A percentile compares a stretch with the other conserved stretches of the same genome.
These are phyloP conservation scores for Xylaria curta DNA, from an alignment of 495 filamentous ascomycete species.

Conservation along the genomic window DNA sequence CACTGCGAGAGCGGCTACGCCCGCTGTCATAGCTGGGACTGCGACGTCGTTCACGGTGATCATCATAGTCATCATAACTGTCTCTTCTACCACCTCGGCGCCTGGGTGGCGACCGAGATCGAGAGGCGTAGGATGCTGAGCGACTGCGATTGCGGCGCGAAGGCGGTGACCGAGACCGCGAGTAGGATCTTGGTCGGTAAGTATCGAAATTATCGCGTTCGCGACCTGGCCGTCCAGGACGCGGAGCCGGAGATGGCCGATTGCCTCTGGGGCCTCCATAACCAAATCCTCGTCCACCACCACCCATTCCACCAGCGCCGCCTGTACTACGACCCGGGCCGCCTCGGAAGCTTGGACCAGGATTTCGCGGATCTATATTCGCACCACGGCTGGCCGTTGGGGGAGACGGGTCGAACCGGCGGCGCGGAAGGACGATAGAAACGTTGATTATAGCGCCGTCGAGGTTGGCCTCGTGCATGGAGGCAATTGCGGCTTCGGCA, in stretches of 20 bases:
- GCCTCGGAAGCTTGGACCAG: conserved; percentile 47
- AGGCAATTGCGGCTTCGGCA: conserved; percentile 87
- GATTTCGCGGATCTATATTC: conserved; percentile 53
- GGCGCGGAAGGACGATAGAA: conserved; percentile 89
- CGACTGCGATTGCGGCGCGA: conserved; percentile 52
- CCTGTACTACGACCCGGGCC: conserved; percentile 34
- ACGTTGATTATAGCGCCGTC: conserved; percentile 89
- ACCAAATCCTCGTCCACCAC: conserved; percentile 39
- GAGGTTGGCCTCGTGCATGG: conserved; percentile 98
- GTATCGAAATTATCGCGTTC: conserved; percentile 56
- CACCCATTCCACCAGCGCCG: conserved; percentile 33
- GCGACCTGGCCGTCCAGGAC: conserved; percentile 48
- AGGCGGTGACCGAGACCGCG: conserved; percentile 62
- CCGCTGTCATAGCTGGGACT: conserved; percentile 45
- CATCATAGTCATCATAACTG: conserved; percentile 49
- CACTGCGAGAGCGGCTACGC: conserved; percentile 38
- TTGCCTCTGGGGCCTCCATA: conserved; percentile 38
- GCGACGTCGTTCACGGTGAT: conserved; percentile 55
- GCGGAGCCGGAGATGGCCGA: conserved; percentile 50
- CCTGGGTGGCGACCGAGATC: conserved; percentile 40
- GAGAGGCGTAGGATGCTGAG: conserved; percentile 38
- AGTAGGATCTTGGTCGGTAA: conserved; percentile 60
- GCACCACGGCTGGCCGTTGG: conserved; percentile 57
- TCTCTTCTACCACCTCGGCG: conserved; percentile 44
- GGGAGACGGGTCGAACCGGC: conserved; percentile 62